A percentile compares a stretch with the other conserved stretches of the same genome.
Evolutionary conservation across 2,329 filamentous ascomycete species (phyloP).

Genomic region (Tolypocladium capitatum): DNA sequence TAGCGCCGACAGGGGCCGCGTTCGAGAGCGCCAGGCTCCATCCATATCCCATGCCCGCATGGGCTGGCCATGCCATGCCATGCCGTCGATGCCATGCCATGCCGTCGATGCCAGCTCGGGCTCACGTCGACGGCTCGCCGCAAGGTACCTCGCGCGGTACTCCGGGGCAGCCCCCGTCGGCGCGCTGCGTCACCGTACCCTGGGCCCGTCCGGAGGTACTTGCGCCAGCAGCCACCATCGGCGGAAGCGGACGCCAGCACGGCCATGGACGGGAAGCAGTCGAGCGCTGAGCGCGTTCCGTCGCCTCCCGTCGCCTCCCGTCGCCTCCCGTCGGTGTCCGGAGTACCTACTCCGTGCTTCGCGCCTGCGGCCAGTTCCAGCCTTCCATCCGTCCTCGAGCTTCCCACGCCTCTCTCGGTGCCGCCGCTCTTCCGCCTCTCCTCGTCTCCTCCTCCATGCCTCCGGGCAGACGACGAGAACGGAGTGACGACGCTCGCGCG

Average conservation of each 20-base stretch:
- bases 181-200: too few relatives aligned
- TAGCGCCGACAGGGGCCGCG: constrained; percentile 3
- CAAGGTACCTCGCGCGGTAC: neutral
- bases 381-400: neutral
- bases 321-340: neutral
- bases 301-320: neutral
- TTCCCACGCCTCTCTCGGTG: neutral
- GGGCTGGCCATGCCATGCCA: neutral
- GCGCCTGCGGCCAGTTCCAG: neutral
- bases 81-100: neutral
- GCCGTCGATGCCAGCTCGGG: neutral
- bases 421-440: neutral
- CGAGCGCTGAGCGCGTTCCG: neutral
- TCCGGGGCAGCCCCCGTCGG: too few relatives aligned
- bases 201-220: too few relatives aligned
- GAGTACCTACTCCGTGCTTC: neutral
- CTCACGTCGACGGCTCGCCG: too few relatives aligned
- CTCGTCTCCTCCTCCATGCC: neutral
- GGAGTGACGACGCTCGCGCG: neutral
- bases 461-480: neutral
- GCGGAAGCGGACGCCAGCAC: neutral
- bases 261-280: neutral
- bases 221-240: too few relatives aligned
- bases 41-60: neutral
- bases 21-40: constrained; percentile 2